Base-by-base conservation (phyloP, 108 stramenopile species). In the Bacterosira constricta region DNA sequence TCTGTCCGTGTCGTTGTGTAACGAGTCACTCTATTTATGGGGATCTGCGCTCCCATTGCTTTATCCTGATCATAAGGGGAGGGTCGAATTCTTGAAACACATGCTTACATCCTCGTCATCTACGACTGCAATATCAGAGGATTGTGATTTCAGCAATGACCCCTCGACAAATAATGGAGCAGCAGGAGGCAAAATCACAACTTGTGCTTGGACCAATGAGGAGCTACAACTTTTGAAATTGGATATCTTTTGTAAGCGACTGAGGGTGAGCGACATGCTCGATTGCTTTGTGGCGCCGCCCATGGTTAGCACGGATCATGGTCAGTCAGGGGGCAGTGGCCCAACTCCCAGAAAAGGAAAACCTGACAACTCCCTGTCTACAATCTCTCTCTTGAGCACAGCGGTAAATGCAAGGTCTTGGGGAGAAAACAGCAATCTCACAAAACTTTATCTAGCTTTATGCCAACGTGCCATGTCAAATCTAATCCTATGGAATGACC, bases 401-500 rank as follows among this genome's bases (percentile, higher is more conserved):
- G 32, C 54, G 17, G 39, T 72, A 23, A 12, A 20, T 13, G 55
- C 32, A 38, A 29, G 55, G 55, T 56, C 55, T 5, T 18, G 0
- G 15, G 18, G 20, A 56, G 55, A 56, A 34, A 37, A 34, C 13
- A 56, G 55, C 36, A 59, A 77, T 56, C 52, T 65, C 36, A 56
- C 38, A 25, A 61, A 77, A 59, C 50, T 88, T 15, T 89, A 83
- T 41, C 63, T 83, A 44, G 88, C 92, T 21, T 17, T 91, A 25
- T 90, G 88, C 63, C 85, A 85, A 18, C 77, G 84, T 57, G 69
- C 62, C 23, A 86, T 87, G 51, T 66, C 63, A 12, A 66, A 73
- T 4, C 63, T 85, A 26, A 46, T 94, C 47, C 70, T 91, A 13
- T 90, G 90, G 90, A 87, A 88, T 58, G 80, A 87, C 21, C 68